These are phyloP conservation scores for Sporobolomyces phaffii DNA, from an alignment of 768 basidiomycete genomes.

Conservation along the genomic window DNA sequence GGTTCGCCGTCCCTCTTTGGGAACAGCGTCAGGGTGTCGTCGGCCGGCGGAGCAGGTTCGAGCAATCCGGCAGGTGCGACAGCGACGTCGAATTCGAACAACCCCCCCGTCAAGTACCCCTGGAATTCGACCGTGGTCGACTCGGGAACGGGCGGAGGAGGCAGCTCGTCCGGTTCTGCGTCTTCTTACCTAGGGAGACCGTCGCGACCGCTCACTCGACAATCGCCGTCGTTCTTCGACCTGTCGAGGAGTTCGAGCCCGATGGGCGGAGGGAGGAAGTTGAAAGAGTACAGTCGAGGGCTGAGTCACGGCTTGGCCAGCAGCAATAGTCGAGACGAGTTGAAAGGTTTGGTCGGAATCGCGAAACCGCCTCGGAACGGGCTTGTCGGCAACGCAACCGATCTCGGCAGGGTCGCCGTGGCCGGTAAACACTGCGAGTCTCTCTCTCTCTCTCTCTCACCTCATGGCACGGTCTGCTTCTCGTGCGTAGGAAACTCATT, in stretches of 20 bases:
- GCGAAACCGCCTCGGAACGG: slow-evolving; percentile 25
- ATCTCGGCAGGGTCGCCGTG: slow-evolving; percentile 26
- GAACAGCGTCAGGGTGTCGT: no score
- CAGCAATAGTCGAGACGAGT: not conserved
- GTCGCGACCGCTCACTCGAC: not conserved
- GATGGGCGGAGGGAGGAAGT: slow-evolving; percentile 16
- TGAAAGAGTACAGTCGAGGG: slow-evolving; percentile 15
- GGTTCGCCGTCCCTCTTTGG: slow-evolving; percentile 21
- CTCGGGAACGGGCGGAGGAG: not conserved
- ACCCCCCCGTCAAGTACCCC: no score
- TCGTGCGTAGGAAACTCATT: no score
- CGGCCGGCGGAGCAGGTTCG: no score
- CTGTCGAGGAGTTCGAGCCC: slow-evolving; percentile 1
- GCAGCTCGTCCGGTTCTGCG: not conserved
- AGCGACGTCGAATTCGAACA: no score
- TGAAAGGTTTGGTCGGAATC: slow-evolving; percentile 30
- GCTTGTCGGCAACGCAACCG: not conserved
- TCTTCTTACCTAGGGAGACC: not conserved
- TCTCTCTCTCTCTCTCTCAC: not conserved
- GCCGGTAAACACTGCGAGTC: slow-evolving; percentile 30
- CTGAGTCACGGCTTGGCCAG: slow-evolving; percentile 12
- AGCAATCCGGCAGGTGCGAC: not conserved
- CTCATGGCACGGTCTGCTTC: not conserved
- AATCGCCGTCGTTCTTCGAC: not conserved
- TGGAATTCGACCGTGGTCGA: not conserved